Conservation (phyloP, 345 rosid species). For the Eucalyptus cloeziana region DNA sequence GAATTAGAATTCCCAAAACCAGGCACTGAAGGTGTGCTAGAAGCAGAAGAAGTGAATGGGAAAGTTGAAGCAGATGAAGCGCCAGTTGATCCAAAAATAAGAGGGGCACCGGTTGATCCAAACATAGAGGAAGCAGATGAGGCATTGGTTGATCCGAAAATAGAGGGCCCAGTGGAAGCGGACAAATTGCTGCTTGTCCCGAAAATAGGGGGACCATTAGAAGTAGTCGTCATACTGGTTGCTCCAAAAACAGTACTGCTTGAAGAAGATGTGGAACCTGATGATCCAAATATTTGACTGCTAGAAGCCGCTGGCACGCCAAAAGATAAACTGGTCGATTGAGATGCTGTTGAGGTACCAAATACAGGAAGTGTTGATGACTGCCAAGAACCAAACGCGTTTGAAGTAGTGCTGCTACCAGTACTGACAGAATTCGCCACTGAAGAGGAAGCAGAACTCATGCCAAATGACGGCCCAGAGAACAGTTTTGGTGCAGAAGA, state of each 20-base stretch:
- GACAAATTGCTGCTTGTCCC: background rate
- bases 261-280: background rate
- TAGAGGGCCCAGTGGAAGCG: background rate
- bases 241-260: background rate
- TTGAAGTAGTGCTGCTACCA: slow-evolving; percentile 15
- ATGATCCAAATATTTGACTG: slow-evolving; percentile 32
- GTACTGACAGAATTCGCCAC: slow-evolving; percentile 30
- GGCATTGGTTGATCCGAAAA: background rate
- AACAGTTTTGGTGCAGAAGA: slow-evolving; percentile 29
- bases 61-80: background rate
- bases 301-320: slow-evolving; percentile 38
- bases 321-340: slow-evolving; percentile 30
- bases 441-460: slow-evolving; percentile 16
- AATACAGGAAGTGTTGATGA: slow-evolving; percentile 28
- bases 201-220: background rate
- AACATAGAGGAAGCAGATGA: background rate
- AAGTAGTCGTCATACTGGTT: background rate
- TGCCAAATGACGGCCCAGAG: slow-evolving; percentile 34
- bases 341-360: slow-evolving; percentile 25
- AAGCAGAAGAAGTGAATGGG: background rate
- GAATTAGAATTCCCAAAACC: slow-evolving; percentile 34
- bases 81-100: background rate
- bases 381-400: slow-evolving; percentile 49
- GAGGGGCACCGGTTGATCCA: background rate
- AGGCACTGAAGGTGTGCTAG: slow-evolving; percentile 28